Evolutionary conservation across 208 protist genomes (phyloP), one percentile per base, ranked within the genome.

Genomic region (Acanthamoeba royreba): DNA sequence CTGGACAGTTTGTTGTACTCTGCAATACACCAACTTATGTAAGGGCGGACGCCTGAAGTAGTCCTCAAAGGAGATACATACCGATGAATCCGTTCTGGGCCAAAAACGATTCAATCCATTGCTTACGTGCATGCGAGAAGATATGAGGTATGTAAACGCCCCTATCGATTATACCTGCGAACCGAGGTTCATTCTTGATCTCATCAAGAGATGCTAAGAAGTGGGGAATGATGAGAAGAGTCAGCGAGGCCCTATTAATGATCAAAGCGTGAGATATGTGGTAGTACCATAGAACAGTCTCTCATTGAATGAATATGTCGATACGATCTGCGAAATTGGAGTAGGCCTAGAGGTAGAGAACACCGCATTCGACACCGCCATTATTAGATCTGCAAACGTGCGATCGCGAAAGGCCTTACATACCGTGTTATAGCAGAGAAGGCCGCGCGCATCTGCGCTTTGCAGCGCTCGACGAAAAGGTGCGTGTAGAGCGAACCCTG

Each of bases 341-440:
- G 38, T 47, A 42, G 38, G 66, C 7, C 55, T 66, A n/a, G n/a
- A n/a, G n/a, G n/a, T n/a, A n/a, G n/a, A n/a, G n/a, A 77, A 17
- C 45, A 77, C 19, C 19, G 40, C 15, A 77, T 33, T 77, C 40
- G 40, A 15, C 15, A 15, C 5, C 42, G 2, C n/a, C 3, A 31
- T 19, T 2, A 2, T 22, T 81, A 31, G 22, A 22, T 81, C 19
- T 89, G 43, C 25, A n/a, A 38, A 7, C 25, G 11, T 45, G 1
- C 43, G 31, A 83, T 40, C n/a, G n/a, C n/a, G n/a, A n/a, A n/a
- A n/a, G n/a, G n/a, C n/a, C n/a, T n/a, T n/a, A n/a, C n/a, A n/a
- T 88, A 93, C 90, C 83, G 74, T 22, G 95, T 96, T 11, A 96
- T 42, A 33, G 93, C 94, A 1, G 85, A 90, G 43, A 97, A 95